These are phyloP conservation scores for Escallonia rubra DNA, from an alignment of 129 eudicot genomes.

Conservation along the genomic window DNA sequence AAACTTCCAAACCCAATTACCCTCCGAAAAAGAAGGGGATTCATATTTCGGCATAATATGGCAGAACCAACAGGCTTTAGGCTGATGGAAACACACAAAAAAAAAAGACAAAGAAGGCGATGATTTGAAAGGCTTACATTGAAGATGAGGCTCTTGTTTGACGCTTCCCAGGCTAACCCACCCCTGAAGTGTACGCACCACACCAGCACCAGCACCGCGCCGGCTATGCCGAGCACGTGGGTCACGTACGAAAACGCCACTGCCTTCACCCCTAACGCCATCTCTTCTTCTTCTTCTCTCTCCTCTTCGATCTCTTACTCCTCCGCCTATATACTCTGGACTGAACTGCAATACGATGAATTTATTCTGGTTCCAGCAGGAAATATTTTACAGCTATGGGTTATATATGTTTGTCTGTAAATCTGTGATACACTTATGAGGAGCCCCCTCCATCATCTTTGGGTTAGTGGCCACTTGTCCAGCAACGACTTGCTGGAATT, in stretches of 20 bases:
- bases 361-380: too few relatives aligned
- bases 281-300: conserved; percentile 20
- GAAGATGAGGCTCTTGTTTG: conserved; percentile 80
- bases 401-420: too few relatives aligned
- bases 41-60: too few relatives aligned
- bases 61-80: background rate
- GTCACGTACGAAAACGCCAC: conserved; percentile 48
- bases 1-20: too few relatives aligned
- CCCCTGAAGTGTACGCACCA: conserved; percentile 83
- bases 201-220: conserved; percentile 66
- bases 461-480: too few relatives aligned
- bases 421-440: too few relatives aligned
- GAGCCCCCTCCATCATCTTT: too few relatives aligned
- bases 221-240: conserved; percentile 57
- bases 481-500: too few relatives aligned
- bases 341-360: too few relatives aligned
- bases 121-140: conserved; percentile 36
- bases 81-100: background rate
- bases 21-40: too few relatives aligned
- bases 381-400: too few relatives aligned
- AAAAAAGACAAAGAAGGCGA: background rate
- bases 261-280: conserved; percentile 54
- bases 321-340: background rate
- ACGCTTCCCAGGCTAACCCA: conserved; percentile 81
- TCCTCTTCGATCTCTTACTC: conserved; percentile 1